A percentile compares a stretch with the other conserved stretches of the same genome.
phyloP scores from a whole-genome alignment of 108 stramenopile genomes.

The Skeletonema marinoi region DNA sequence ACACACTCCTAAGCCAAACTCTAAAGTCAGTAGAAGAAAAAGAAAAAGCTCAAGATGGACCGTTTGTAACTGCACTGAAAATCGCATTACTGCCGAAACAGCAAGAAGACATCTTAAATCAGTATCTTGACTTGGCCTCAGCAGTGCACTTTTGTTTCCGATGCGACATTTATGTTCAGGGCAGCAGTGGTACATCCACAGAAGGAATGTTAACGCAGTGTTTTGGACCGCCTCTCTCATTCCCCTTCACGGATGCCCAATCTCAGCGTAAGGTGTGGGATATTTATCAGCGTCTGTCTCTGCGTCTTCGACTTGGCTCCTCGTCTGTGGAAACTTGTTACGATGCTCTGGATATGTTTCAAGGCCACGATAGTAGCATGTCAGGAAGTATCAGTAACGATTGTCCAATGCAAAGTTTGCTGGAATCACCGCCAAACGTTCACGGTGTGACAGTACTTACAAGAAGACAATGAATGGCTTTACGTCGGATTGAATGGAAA shows the following conservation, averaged over 20 bases:
- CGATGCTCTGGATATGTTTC: conserved; percentile 66
- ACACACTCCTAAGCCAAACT: not conserved
- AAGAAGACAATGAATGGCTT: conserved; percentile 63
- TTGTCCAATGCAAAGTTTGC: conserved; percentile 59
- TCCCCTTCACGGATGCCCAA: conserved; percentile 47
- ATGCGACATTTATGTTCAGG: conserved; percentile 40
- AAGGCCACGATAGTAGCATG: conserved; percentile 14
- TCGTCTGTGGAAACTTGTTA: conserved; percentile 59
- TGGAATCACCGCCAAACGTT: conserved; percentile 69
- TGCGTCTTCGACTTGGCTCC: conserved; percentile 76
- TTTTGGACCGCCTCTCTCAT: conserved; percentile 56
- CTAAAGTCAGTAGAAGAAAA: not conserved
- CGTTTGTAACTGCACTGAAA: conserved; percentile 34
- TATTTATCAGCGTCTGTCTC: conserved; percentile 67
- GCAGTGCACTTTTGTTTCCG: conserved; percentile 62
- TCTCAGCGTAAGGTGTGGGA: conserved; percentile 61
- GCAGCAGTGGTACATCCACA: conserved; percentile 9
- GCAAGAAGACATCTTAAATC: conserved; percentile 33
- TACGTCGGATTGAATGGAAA: conserved; percentile 73
- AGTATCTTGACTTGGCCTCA: conserved; percentile 41
- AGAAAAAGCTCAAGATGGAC: conserved; percentile 3
- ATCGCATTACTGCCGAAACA: conserved; percentile 25
- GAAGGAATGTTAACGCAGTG: conserved; percentile 65
- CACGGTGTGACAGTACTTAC: conserved; percentile 71
- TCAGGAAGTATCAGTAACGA: conserved; percentile 42